Conservation (phyloP, 2,329 filamentous ascomycete genomes). For the Calonectria montana region DNA sequence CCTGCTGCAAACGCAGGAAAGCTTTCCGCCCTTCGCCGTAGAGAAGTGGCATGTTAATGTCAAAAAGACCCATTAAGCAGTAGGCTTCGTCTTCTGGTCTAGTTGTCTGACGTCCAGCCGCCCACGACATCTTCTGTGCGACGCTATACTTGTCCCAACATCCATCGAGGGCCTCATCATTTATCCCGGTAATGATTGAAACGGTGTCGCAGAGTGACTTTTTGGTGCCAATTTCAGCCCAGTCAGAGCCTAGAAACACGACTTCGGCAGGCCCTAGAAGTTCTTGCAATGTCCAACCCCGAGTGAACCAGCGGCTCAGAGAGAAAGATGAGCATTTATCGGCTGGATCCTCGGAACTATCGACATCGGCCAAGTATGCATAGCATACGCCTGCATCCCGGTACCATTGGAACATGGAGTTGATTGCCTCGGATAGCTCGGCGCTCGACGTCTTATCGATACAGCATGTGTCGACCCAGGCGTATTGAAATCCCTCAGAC, state of each 20-base stretch:
- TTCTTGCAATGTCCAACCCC: neutral
- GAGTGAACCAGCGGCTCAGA: slow-evolving; percentile 1
- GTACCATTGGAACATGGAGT: slow-evolving; percentile 17
- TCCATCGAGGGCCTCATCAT: neutral
- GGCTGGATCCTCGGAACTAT: neutral
- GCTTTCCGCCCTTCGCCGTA: slow-evolving; percentile 14
- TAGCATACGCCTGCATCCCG: neutral
- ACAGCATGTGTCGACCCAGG: slow-evolving; percentile 2
- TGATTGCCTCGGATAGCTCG: slow-evolving; percentile 5
- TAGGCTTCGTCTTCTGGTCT: slow-evolving; percentile 15
- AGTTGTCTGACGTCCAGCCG: neutral
- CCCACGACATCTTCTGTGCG: slow-evolving; percentile 19
- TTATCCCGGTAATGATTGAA: neutral
- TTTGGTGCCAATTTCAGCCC: slow-evolving; percentile 1
- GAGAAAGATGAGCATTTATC: neutral
- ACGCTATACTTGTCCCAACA: neutral
- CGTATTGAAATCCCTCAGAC: slow-evolving; percentile 7
- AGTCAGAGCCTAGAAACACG: neutral
- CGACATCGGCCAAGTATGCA: neutral
- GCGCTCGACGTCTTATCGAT: slow-evolving; percentile 13
- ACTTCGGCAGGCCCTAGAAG: neutral
- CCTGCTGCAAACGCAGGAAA: slow-evolving; percentile 12
- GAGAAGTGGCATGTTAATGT: slow-evolving; percentile 19
- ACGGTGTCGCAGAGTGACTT: neutral
- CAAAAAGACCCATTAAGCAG: slow-evolving; percentile 17